phyloP scores from a whole-genome alignment of 345 rosid genomes.

The Clausena lansium region DNA sequence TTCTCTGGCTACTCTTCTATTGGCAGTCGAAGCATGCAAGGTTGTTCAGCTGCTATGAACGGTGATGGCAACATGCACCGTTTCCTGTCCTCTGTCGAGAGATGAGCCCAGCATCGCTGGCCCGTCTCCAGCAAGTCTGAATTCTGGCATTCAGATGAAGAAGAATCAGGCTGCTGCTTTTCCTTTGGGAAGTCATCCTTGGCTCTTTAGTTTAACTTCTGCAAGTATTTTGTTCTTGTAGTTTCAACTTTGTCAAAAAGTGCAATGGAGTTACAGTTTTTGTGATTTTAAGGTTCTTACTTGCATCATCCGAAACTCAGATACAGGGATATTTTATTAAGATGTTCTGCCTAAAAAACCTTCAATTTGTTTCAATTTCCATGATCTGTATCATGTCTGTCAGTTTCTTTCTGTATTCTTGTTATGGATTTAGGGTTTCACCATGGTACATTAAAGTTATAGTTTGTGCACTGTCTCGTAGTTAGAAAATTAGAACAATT shows the following conservation, averaged over 20 bases:
- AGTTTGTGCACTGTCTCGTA: no score
- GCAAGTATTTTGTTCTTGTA: slow-evolving; percentile 17
- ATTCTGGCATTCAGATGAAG: slow-evolving; percentile 16
- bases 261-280: slow-evolving; percentile 1
- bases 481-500: no score
- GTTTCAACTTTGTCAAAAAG: not conserved
- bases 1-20: slow-evolving; percentile 46
- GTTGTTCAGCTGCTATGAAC: slow-evolving; percentile 33
- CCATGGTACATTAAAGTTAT: no score
- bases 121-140: slow-evolving; percentile 20
- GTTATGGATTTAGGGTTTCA: not conserved
- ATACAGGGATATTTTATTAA: not conserved
- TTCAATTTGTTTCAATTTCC: not conserved
- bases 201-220: slow-evolving; percentile 51
- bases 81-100: slow-evolving; percentile 38
- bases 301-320: not conserved
- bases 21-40: slow-evolving; percentile 23
- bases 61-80: slow-evolving; percentile 42
- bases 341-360: not conserved
- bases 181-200: slow-evolving; percentile 95
- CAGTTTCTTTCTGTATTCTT: not conserved
- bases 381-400: not conserved
- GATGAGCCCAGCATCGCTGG: slow-evolving; percentile 19
- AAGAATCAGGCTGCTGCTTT: slow-evolving; percentile 39
- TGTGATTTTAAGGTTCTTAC: not conserved